A percentile compares a stretch with the other conserved stretches of the same genome.
Evolutionary conservation across 140 eudicot genomes (phyloP).

Genomic region (Oenanthe javanica): DNA sequence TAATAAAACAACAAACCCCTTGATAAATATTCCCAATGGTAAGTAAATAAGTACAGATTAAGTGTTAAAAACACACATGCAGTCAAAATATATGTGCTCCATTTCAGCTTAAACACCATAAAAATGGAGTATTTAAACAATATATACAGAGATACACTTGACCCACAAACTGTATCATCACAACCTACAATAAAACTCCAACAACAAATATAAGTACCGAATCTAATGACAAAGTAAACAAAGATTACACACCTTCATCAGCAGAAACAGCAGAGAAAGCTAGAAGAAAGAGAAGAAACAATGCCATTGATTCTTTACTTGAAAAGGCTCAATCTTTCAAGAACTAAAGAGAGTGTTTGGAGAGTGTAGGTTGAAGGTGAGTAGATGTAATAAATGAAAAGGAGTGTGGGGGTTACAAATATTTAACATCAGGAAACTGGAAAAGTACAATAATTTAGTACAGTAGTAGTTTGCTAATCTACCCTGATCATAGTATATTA

Average conservation of each 20-base stretch:
- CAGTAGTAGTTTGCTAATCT: background rate
- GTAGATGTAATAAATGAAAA: background rate
- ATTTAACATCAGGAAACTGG: background rate
- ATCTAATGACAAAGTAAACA: background rate
- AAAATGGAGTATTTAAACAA: background rate
- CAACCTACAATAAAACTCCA: background rate
- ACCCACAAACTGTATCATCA: background rate
- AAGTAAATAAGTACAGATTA: background rate
- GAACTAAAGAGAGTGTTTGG: background rate
- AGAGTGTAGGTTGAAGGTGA: background rate
- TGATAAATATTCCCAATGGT: background rate
- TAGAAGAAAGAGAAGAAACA: slow-evolving; percentile 7
- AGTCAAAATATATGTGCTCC: background rate
- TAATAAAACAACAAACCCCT: background rate
- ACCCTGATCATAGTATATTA: background rate
- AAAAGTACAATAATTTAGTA: background rate
- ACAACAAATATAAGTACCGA: background rate
- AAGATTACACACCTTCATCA: slow-evolving; percentile 7
- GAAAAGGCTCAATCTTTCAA: slow-evolving; percentile 5
- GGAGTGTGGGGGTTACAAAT: background rate
- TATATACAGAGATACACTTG: background rate
- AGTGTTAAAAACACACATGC: background rate
- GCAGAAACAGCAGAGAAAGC: slow-evolving; percentile 11
- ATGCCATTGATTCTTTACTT: slow-evolving; percentile 3
- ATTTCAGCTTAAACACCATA: background rate